Evolutionary conservation across 352 stramenopile species (phyloP).

Genomic region (Ophiocytium majus): DNA sequence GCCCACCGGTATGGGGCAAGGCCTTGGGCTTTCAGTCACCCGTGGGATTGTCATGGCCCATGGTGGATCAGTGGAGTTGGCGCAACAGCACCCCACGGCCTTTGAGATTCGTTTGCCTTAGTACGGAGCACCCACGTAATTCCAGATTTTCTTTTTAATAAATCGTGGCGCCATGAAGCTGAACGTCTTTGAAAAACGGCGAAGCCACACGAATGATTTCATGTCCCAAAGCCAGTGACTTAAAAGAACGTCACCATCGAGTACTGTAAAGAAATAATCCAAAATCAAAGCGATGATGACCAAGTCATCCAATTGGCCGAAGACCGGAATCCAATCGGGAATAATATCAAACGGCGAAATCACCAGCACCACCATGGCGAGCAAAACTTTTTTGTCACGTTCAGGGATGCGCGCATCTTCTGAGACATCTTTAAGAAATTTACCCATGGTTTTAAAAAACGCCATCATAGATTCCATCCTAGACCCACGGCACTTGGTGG

Average conservation of each 20-base stretch:
- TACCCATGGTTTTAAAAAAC: not conserved
- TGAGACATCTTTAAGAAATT: not conserved
- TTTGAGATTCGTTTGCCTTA: too few relatives aligned
- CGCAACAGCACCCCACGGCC: too few relatives aligned
- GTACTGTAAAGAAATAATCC: constrained; percentile 1
- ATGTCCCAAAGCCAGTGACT: not conserved
- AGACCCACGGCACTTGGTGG: not conserved
- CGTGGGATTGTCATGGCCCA: too few relatives aligned
- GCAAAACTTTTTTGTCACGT: not conserved
- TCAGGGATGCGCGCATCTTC: not conserved
- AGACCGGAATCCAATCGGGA: constrained; percentile 11
- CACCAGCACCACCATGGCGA: not conserved
- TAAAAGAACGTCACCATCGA: constrained; percentile 6
- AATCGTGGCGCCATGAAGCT: not conserved
- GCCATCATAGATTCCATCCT: not conserved
- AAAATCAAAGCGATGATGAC: not conserved
- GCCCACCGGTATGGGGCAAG: too few relatives aligned
- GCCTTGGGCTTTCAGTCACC: too few relatives aligned
- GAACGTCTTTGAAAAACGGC: not conserved
- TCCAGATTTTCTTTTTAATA: constrained; percentile 16
- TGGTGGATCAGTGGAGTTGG: too few relatives aligned
- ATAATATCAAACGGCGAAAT: constrained; percentile 16
- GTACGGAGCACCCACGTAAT: not conserved
- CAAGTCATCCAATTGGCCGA: not conserved
- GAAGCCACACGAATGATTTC: not conserved